Conservation (phyloP, 495 filamentous ascomycete genomes). For the Entonaema liquescens region DNA sequence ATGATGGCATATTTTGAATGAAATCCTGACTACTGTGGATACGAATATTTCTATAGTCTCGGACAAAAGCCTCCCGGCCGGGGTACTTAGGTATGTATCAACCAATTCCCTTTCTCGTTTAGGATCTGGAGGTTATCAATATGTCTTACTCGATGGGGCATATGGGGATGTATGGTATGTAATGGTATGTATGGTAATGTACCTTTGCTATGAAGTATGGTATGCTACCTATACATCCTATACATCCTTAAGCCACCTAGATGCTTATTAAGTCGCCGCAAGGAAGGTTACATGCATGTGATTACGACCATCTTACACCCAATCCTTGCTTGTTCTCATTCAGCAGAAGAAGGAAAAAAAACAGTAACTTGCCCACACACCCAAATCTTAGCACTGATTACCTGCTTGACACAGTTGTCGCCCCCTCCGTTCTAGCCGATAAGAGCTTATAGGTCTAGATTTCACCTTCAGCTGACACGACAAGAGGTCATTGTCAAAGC, state of each 20-base stretch:
- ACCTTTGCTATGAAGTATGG: too few species aligned
- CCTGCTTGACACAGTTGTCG: slow-evolving; percentile 5
- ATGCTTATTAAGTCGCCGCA: slow-evolving; percentile 27
- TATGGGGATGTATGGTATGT: neutral
- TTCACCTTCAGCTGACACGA: neutral
- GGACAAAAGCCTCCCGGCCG: slow-evolving; percentile 18
- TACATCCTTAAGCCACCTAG: too few species aligned
- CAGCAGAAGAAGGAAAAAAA: slow-evolving; percentile 1
- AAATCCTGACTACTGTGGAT: slow-evolving; percentile 22
- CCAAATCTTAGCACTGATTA: neutral
- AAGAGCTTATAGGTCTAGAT: slow-evolving; percentile 23
- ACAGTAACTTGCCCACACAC: slow-evolving; percentile 8
- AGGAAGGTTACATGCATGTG: slow-evolving; percentile 33
- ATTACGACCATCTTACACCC: neutral
- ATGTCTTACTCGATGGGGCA: slow-evolving; percentile 29
- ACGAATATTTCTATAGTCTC: slow-evolving; percentile 29
- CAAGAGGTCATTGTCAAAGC: neutral
- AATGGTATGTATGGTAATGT: slow-evolving; percentile 2
- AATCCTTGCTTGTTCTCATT: slow-evolving; percentile 21
- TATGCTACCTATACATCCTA: too few species aligned
- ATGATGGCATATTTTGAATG: slow-evolving; percentile 28
- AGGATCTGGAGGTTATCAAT: slow-evolving; percentile 24
- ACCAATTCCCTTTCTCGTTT: slow-evolving; percentile 15
- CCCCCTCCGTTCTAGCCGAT: slow-evolving; percentile 15
- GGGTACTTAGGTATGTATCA: slow-evolving; percentile 34